Evolutionary conservation across 106 monocot species (phyloP).

Genomic region (Dioscorea alata): DNA sequence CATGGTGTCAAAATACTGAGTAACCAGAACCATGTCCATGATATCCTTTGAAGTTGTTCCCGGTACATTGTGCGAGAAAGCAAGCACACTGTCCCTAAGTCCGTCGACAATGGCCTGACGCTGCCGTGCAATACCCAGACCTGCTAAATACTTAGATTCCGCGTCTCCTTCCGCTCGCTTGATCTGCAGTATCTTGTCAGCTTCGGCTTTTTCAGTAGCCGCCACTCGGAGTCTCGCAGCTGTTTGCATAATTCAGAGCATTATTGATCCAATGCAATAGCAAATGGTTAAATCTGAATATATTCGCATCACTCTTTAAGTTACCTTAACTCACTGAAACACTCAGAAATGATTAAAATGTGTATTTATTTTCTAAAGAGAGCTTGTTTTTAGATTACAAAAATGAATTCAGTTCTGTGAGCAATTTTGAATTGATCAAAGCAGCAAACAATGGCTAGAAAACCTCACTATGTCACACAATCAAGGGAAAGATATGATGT

Average conservation of each 20-base stretch:
- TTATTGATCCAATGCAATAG: no score
- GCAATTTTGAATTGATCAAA: no score
- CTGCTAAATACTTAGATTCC: slow-evolving; percentile 80
- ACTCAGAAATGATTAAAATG: no score
- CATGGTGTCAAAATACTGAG: slow-evolving; percentile 91
- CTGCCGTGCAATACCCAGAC: slow-evolving; percentile 80
- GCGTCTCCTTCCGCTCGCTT: slow-evolving; percentile 89
- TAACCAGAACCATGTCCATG: slow-evolving; percentile 88
- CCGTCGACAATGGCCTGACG: slow-evolving; percentile 92
- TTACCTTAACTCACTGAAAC: no score
- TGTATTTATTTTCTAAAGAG: no score
- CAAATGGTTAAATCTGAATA: no score
- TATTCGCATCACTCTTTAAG: no score
- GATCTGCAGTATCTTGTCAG: slow-evolving; percentile 84
- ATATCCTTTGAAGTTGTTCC: slow-evolving; percentile 71
- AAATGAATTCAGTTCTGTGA: no score
- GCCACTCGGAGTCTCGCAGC: slow-evolving; percentile 79
- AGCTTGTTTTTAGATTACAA: no score
- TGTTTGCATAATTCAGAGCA: slow-evolving; percentile 9
- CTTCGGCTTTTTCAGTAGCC: slow-evolving; percentile 83
- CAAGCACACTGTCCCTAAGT: slow-evolving; percentile 68
- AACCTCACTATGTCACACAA: background rate
- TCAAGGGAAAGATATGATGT: background rate
- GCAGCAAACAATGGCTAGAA: no score
- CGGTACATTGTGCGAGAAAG: slow-evolving; percentile 30